phyloP scores from a whole-genome alignment of 2,329 filamentous ascomycete genomes.

The Fusarium sororula region DNA sequence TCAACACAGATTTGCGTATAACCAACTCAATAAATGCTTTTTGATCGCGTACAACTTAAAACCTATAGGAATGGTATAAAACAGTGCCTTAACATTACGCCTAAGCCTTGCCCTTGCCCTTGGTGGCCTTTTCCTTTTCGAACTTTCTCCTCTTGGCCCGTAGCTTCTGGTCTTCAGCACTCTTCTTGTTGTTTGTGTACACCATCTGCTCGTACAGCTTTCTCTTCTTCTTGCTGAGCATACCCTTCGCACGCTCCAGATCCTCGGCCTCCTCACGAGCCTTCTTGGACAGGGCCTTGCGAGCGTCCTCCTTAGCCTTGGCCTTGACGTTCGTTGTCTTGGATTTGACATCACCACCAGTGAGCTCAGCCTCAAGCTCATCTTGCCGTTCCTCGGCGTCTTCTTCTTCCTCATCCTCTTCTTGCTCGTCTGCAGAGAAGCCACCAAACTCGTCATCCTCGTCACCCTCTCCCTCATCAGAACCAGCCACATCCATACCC shows the following conservation, averaged over 20 bases:
- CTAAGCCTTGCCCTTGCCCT: constrained; percentile 53
- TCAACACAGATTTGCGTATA: background rate
- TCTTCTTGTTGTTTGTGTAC: constrained; percentile 93
- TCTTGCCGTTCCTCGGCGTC: constrained; percentile 80
- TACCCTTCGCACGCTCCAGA: constrained; percentile 92
- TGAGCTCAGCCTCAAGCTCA: constrained; percentile 92
- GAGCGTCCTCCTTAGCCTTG: constrained; percentile 74
- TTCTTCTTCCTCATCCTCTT: constrained; percentile 62
- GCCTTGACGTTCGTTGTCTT: constrained; percentile 59
- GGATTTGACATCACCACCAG: constrained; percentile 69
- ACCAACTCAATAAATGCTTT: constrained; percentile 20
- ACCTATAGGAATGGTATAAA: constrained; percentile 46
- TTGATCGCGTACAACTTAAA: constrained; percentile 38
- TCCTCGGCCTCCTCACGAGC: constrained; percentile 84
- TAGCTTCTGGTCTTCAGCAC: constrained; percentile 86
- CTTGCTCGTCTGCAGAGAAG: constrained; percentile 58
- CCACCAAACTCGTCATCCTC: constrained; percentile 60
- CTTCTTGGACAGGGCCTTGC: constrained; percentile 75
- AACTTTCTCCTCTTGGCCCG: constrained; percentile 90
- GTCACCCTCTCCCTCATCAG: constrained; percentile 57
- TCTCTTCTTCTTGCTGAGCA: constrained; percentile 97
- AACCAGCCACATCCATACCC: constrained; percentile 60
- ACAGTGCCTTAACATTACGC: constrained; percentile 47
- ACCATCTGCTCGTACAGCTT: constrained; percentile 98
- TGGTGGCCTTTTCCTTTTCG: constrained; percentile 70